These are phyloP conservation scores for Henckelia pumila DNA, from an alignment of 257 asterid genomes.

Conservation along the genomic window DNA sequence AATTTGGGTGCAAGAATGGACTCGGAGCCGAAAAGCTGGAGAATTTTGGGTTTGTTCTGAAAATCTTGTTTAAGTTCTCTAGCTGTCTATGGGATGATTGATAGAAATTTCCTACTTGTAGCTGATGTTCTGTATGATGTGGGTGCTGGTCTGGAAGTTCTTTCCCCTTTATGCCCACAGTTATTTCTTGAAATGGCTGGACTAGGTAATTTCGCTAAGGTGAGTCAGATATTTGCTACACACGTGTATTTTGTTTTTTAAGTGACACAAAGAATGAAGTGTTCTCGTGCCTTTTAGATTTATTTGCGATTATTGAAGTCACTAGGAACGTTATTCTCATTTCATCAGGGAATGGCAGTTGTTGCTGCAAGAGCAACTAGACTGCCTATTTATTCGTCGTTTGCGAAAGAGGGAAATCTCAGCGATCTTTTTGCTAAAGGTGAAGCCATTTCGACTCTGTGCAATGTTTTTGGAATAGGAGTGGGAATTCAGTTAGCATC, in stretches of 20 bases:
- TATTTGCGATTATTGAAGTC: conserved; percentile 7
- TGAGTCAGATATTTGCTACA: conserved; percentile 29
- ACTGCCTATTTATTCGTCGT: conserved; percentile 90
- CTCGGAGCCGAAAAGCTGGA: conserved; percentile 96
- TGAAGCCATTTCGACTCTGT: conserved; percentile 92
- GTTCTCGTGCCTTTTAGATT: conserved; percentile 15
- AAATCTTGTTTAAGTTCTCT: conserved; percentile 18
- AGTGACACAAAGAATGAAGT: background rate
- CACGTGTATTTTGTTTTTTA: background rate
- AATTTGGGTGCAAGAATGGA: conserved; percentile 98
- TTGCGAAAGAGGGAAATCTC: conserved; percentile 98
- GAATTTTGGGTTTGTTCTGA: conserved; percentile 66
- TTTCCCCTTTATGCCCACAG: conserved; percentile 96
- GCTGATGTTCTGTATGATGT: conserved; percentile 96
- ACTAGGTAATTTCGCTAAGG: conserved; percentile 97
- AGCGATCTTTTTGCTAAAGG: conserved; percentile 99
- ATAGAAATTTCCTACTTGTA: conserved; percentile 43
- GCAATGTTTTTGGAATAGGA: conserved; percentile 85
- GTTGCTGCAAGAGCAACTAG: conserved; percentile 99
- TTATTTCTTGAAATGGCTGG: conserved; percentile 98
- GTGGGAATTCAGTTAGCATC: conserved; percentile 94
- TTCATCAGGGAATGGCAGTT: conserved; percentile 89
- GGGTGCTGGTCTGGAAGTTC: conserved; percentile 90
- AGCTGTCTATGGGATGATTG: conserved; percentile 16
- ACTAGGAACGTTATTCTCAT: conserved; percentile 26